Evolutionary conservation across 176 grass and related monocot species (phyloP), one percentile per base, ranked within the genome.

Genomic region (Musa schizocarpa): DNA sequence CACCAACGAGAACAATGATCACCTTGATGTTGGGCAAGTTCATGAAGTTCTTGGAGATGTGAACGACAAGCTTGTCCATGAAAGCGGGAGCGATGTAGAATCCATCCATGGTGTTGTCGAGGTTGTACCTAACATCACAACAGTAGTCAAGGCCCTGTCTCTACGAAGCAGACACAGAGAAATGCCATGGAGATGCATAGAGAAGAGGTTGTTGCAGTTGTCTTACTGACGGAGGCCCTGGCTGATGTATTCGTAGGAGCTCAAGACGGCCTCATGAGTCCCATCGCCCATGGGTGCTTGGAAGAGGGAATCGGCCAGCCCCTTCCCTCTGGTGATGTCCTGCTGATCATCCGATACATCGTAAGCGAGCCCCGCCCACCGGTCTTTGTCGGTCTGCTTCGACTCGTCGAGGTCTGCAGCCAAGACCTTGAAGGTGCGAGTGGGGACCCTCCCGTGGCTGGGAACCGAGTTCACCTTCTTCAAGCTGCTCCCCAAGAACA

Each of bases 321-420:
- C 76, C 65, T 78, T 78, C 52, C 76, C 76, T 13, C 76, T 68
- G 24, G 76, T 78, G 76, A 78, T 78, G 24, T 78, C 76, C 76
- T 78, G 76, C 26, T 78, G 76, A 26, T 78, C 76, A 21, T 78
- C 76, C 2, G 76, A 78, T 9, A 0, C 13, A 52, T 78, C 76
- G 52, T 69, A 69, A 6, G 14, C 64, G 10, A 78, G 76, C 3
- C 76, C 76, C 7, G 21, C 17, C 65, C 76, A 78, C 26, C 53
- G 66, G 51, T 78, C 76, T 48, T 69, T 78, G 0, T 78, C 26
- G 43, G 76, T 78, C 65, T 78, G 76, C 76, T 78, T 78, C 24
- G 63, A n/a, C 53, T 78, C 76, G 51, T 78, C 76, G 9, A 78
- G 65, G 4, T 78, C 71, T 0, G 52, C 76, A 0, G 76, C 76